Evolutionary conservation across 345 rosid genomes (phyloP), one percentile per base, ranked within the genome.

Genomic region (Gossypium stocksii): DNA sequence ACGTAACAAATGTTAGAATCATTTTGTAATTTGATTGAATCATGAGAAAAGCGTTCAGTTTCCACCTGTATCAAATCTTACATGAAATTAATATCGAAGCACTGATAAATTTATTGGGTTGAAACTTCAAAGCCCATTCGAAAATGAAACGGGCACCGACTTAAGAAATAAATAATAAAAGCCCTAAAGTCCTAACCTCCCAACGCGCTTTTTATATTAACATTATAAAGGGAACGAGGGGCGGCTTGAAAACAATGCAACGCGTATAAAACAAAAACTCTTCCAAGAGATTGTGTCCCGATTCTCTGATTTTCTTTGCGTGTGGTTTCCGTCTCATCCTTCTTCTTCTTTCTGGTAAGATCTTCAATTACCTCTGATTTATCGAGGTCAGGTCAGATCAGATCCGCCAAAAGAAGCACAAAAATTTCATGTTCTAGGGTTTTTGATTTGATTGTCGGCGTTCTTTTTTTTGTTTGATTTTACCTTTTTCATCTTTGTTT

Each of bases 311-410:
- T 48, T 25, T 49, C 72, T 69, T 69, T 69, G 45, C 73, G 46
- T 51, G 17, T 70, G 73, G 41, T 70, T 51, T 27, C 19, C 60
- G 0, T 49, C 17, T 49, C 34, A 12, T 22, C 49, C 60, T 56
- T 0, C 54, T 51, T 64, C 10, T 67, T 48, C 71, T 67, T 67
- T 67, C 57, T 49, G 71, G 43, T 67, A 67, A 67, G 71, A 67
- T 67, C 71, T 67, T 67, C 71, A 25, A 67, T 48, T 67, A 48
- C 57, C 71, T 48, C 22, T 67, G 57, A 48, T 69, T 49, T 11
- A 8, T 51, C 25, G 73, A 27, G 45, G 45, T 69, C 43, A 48
- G 71, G 20, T 51, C 73, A 69, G 73, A 69, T 69, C 73, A 69
- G 73, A 69, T 69, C 73, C 25, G 45, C 59, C 60, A 16, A 51